Percentiles rank a stretch among this genome's conserved stretches.
Evolutionary conservation across 2,329 filamentous ascomycete species (phyloP).

Genomic region (Didymella sp.): DNA sequence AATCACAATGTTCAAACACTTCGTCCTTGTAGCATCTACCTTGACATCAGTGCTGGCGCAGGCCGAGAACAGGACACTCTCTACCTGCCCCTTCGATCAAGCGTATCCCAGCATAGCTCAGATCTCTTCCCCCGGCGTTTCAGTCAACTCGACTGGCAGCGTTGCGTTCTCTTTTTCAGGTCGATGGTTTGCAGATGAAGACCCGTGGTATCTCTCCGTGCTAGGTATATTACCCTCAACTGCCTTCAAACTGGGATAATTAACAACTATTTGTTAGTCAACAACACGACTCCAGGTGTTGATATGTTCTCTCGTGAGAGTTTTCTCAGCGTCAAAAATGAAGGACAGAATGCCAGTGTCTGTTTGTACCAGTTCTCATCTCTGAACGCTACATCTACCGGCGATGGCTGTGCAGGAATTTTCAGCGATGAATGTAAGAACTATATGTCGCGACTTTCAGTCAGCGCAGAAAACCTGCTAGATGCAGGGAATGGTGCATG

Average conservation of each 20-base stretch:
- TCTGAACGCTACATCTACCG: neutral
- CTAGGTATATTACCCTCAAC: neutral
- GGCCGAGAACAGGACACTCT: neutral
- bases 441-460: neutral
- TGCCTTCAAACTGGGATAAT: neutral
- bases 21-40: neutral
- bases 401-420: neutral
- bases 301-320: neutral
- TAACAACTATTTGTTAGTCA: neutral
- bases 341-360: neutral
- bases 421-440: neutral
- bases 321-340: neutral
- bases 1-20: neutral
- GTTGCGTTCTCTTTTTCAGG: neutral
- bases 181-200: too few relatives aligned
- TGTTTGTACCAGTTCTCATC: conserved; percentile 2
- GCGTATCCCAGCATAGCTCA: neutral
- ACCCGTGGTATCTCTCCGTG: neutral
- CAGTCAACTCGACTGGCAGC: neutral
- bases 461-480: neutral
- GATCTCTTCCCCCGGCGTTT: neutral
- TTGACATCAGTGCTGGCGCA: neutral
- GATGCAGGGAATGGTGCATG: neutral
- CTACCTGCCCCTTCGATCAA: neutral
- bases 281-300: neutral